phyloP scores from a whole-genome alignment of 2,329 filamentous ascomycete species.

The Pseudogymnoascus sp. region DNA sequence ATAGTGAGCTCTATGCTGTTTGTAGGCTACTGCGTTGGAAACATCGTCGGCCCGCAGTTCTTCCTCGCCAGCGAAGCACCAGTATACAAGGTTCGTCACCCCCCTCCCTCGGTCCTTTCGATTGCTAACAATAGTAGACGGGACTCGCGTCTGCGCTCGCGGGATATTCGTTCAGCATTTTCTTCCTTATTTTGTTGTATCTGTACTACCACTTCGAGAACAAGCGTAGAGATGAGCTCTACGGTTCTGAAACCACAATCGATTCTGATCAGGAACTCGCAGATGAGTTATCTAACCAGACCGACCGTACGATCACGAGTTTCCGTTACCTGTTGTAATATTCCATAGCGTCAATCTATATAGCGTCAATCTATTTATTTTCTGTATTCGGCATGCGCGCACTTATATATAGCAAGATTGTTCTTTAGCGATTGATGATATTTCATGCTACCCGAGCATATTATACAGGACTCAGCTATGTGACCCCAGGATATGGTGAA shows the following conservation, averaged over 20 bases:
- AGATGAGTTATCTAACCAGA: conserved; percentile 8
- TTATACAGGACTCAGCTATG: not conserved
- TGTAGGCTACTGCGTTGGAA: conserved; percentile 52
- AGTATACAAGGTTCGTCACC: conserved; percentile 35
- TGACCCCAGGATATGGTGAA: not conserved
- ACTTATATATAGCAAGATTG: not conserved
- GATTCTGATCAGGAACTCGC: conserved; percentile 7
- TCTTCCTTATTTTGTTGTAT: not conserved
- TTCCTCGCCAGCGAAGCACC: conserved; percentile 52
- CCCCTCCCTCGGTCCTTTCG: not conserved
- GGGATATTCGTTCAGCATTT: not conserved
- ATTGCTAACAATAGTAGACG: not conserved
- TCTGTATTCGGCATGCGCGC: not conserved
- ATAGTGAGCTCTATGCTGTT: conserved; percentile 56
- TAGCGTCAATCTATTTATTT: not conserved
- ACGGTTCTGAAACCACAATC: not conserved
- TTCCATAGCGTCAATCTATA: not conserved
- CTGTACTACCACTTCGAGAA: conserved; percentile 5
- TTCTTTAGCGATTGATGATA: not conserved
- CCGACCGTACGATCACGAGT: not conserved
- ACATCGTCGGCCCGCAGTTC: conserved; percentile 58
- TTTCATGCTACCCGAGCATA: not conserved
- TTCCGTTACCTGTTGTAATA: not conserved
- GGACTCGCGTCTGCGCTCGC: not conserved
- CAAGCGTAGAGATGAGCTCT: not conserved